A percentile compares a stretch with the other conserved stretches of the same genome.
Evolutionary conservation across 2,329 filamentous ascomycete genomes (phyloP).

Genomic region (Pyrenophora seminiperda): DNA sequence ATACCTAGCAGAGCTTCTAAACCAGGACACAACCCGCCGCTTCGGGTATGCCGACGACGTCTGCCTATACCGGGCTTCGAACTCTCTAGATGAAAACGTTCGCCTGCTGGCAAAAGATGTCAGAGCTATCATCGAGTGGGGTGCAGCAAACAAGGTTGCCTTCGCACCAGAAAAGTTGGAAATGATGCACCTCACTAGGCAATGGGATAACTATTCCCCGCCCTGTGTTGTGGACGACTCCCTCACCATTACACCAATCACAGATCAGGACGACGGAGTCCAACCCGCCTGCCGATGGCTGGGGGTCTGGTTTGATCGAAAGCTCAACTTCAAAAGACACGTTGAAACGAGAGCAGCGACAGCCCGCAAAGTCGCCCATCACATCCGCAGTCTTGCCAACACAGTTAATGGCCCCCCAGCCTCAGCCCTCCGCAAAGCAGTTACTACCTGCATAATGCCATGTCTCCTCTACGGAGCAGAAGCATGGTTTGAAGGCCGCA

Average conservation of each 20-base stretch:
- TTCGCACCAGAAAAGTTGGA: slow-evolving; percentile 15
- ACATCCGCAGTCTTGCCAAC: slow-evolving; percentile 3
- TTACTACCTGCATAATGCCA: slow-evolving; percentile 8
- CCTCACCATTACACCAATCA: background rate
- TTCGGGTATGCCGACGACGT: slow-evolving; percentile 2
- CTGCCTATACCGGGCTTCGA: background rate
- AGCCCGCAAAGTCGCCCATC: background rate
- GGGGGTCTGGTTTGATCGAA: slow-evolving; percentile 1
- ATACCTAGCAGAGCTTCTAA: slow-evolving; percentile 6
- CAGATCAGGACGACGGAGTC: background rate
- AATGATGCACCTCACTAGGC: slow-evolving; percentile 14
- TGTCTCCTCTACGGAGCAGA: slow-evolving; percentile 8
- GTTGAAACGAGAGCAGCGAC: background rate
- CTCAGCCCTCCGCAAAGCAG: slow-evolving; percentile 7
- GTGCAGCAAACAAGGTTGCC: slow-evolving; percentile 7
- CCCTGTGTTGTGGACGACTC: background rate
- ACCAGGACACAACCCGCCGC: background rate
- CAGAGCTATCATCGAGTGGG: background rate
- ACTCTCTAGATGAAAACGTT: background rate
- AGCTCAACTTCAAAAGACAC: background rate
- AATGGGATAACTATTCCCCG: background rate
- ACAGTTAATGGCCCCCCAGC: slow-evolving; percentile 3
- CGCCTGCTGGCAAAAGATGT: too few species aligned
- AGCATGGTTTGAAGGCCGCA: slow-evolving; percentile 6
- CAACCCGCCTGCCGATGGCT: background rate